Conservation (phyloP, 768 basidiomycete genomes). For the Butyriboletus loyo region DNA sequence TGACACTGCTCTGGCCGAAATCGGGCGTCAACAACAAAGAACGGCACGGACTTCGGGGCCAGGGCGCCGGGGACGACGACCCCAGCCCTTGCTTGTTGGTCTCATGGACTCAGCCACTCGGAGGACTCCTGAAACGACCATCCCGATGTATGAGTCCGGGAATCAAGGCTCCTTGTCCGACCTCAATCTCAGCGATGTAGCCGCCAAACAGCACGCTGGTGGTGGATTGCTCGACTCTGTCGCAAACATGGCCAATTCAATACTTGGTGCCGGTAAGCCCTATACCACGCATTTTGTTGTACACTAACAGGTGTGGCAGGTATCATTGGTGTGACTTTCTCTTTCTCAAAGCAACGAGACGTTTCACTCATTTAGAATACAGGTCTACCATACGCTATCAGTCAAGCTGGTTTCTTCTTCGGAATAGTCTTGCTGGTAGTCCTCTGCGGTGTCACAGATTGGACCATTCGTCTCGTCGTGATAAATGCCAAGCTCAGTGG, state of each 20-base stretch:
- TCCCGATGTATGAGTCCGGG: conserved; percentile 42
- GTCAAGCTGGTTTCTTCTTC: conserved; percentile 90
- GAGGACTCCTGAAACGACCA: conserved; percentile 53
- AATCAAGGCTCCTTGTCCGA: conserved; percentile 27
- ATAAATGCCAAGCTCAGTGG: conserved; percentile 96
- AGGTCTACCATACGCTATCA: conserved; percentile 93
- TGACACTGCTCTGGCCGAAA: conserved; percentile 38
- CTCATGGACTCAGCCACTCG: conserved; percentile 62
- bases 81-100: conserved; percentile 78
- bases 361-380: conserved; percentile 6
- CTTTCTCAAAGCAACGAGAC: background rate
- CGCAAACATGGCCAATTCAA: conserved; percentile 95
- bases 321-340: conserved; percentile 69
- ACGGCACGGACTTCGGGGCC: conserved; percentile 21
- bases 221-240: conserved; percentile 78
- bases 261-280: conserved; percentile 80
- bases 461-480: conserved; percentile 97
- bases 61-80: conserved; percentile 47
- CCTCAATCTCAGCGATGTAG: conserved; percentile 66
- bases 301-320: conserved; percentile 39
- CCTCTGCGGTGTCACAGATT: conserved; percentile 86
- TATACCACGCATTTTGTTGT: conserved; percentile 3
- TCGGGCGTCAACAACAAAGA: conserved; percentile 29
- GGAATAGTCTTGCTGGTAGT: conserved; percentile 80
- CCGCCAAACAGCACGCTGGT: conserved; percentile 61